Percentiles rank a stretch among this genome's conserved stretches.
Evolutionary conservation across 2,329 filamentous ascomycete species (phyloP).

Genomic region (Cladosporium sp.): DNA sequence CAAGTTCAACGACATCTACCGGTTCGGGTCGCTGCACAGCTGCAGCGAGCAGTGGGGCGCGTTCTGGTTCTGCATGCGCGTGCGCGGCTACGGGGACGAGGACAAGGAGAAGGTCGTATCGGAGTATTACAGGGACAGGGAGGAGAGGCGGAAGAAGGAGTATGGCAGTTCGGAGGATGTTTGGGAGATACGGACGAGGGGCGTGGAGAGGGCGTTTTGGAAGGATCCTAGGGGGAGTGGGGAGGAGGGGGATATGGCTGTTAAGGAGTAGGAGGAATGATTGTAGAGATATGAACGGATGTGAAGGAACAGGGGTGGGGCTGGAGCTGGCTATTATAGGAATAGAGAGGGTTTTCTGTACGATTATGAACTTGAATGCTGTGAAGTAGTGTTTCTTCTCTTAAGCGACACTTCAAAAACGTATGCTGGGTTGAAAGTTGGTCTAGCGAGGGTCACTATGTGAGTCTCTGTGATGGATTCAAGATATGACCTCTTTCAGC

Average conservation of each 20-base stretch:
- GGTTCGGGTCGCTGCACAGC: constrained; percentile 69
- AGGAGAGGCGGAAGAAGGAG: constrained; percentile 57
- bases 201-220: constrained; percentile 49
- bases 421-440: too few species aligned
- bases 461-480: too few species aligned
- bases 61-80: constrained; percentile 98
- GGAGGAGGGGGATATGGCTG: constrained; percentile 18
- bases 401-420: too few species aligned
- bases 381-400: too few species aligned
- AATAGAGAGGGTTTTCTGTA: too few species aligned
- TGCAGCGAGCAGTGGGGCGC: constrained; percentile 87
- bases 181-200: constrained; percentile 70
- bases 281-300: neutral
- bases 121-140: constrained; percentile 65
- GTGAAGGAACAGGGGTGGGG: neutral
- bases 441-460: too few species aligned
- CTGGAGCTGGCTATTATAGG: neutral
- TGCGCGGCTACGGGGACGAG: constrained; percentile 57
- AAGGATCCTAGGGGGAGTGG: constrained; percentile 32
- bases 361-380: too few species aligned
- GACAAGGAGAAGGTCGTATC: constrained; percentile 58
- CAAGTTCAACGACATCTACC: constrained; percentile 89
- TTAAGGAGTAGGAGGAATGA: neutral
- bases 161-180: constrained; percentile 81
- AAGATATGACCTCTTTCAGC: too few species aligned